Base-by-base conservation (phyloP, 345 rosid species). In the Pugionium dolabratum region DNA sequence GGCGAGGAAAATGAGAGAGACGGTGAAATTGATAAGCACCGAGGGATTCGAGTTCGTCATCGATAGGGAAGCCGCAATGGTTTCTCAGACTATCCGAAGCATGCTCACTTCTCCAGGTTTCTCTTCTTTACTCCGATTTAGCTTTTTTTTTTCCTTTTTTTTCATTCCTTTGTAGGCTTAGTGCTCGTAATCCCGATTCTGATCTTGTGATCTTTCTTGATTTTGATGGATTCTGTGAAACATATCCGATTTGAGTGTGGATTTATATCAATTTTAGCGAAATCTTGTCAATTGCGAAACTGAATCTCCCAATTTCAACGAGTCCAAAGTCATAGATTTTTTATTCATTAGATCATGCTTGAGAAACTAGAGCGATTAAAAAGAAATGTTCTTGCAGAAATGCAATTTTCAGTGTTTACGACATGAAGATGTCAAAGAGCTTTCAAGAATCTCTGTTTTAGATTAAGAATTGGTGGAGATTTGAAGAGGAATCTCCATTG, bases 101-200 rank as follows among this genome's bases (percentile, higher is more conserved):
- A 89, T 89, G 96, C 86, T 86, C 28, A 89, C 91, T 54, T 89
- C 96, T 70, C 91, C 94, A 78, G 96, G 96, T 82, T 43, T 45
- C 35, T 28, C 57, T 9, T 18, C 26, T 54, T 59, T 2, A 9
- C 18, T 48, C 6, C 29, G 30, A 56, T 77, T 36, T 55, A 4
- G 2, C 2, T 69, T 36, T 67, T 57, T 46, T 40, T 10, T 58
- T 25, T 49, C 5, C 18, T 18, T 18, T 18, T 18, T 18, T 18
- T 18, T 18, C 18, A 3, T 33, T 29, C 39, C 5, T 4, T 44
- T 53, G n/a, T 61, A 2, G 7, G 8, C 11, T 58, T 43, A 31
- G 36, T 64, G 47, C 28, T 63, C 46, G 33, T 60, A 18, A 34
- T 50, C 42, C 47, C 7, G 54, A 37, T 55, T n/a, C 29, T 57